Conservation (phyloP, 176 grass and related monocot genomes). For the Echinochloa phyllopogon region DNA sequence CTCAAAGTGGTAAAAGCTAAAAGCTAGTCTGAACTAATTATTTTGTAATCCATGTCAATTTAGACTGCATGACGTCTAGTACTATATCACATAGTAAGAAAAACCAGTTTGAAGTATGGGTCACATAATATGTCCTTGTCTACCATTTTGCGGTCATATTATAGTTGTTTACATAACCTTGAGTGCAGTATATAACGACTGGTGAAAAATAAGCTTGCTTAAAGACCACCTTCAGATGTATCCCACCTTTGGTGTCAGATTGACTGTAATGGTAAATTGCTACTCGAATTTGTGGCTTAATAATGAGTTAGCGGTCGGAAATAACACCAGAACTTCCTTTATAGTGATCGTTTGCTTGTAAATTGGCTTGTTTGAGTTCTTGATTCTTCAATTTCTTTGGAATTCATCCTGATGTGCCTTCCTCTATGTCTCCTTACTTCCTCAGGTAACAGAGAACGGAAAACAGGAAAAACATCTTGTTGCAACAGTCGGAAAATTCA, state of each 20-base stretch:
- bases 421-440: conserved; percentile 17
- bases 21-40: neutral
- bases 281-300: neutral
- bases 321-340: neutral
- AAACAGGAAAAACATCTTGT: conserved; percentile 88
- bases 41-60: neutral
- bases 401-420: neutral
- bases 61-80: neutral
- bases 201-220: neutral
- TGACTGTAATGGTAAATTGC: neutral
- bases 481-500: conserved; percentile 84
- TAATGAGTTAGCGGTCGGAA: neutral
- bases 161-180: neutral
- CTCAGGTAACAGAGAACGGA: conserved; percentile 82
- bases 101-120: neutral
- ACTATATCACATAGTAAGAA: neutral
- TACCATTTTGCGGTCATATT: neutral
- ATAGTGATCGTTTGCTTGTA: neutral
- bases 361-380: neutral
- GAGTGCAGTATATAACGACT: neutral
- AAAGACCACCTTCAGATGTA: neutral
- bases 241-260: neutral
- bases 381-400: neutral
- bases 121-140: neutral
- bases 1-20: neutral